Base-by-base conservation (phyloP, 352 stramenopile species). In the Pythium plurisporium region DNA sequence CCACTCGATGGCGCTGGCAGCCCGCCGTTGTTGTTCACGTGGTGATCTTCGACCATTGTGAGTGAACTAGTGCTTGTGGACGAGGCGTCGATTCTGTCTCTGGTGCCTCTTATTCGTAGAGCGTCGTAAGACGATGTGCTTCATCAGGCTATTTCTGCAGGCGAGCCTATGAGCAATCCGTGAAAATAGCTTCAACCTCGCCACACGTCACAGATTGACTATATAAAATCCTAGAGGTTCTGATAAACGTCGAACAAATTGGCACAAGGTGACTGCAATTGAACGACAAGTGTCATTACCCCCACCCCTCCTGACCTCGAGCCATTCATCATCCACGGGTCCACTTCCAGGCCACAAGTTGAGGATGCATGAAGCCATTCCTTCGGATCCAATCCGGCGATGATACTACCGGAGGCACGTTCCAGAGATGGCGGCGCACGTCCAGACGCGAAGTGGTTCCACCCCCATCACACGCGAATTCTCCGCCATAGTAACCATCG, bases 41-140 rank as follows among this genome's bases (percentile, higher is more conserved):
- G 51, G 38, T 27, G 29, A 14, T 60, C 50, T 15, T 60, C 49
- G 34, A 40, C 55, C 55, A 63, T 63, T 25, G 8, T 34, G 38
- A 9, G 7, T 41, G 11, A 4, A n/a, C 25, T 38, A 40, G 11
- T 29, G 3, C 27, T 27, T 49, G 26, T 25, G 8, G 23, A 27
- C 25, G 27, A 51, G 27, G 29, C 25, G 27, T 29, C 11, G 29
- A 30, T n/a, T 53, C 22, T 38, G 19, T 25, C 31, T 31, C 2
- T 53, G 19, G 11, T 12, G 11, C 19, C 17, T 38, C 44, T 49
- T 49, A 49, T 20, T 49, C 42, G 36, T 19, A 17, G 36, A 7
- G 9, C 5, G 38, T 26, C n/a, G 26, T 27, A n/a, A 15, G 5
- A 12, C 19, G 2, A 19, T 25, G n/a, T n/a, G n/a, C n/a, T n/a